Evolutionary conservation across 2,329 filamentous ascomycete species (phyloP), one percentile per base, ranked within the genome.

Genomic region (Colletotrichum simmondsii): DNA sequence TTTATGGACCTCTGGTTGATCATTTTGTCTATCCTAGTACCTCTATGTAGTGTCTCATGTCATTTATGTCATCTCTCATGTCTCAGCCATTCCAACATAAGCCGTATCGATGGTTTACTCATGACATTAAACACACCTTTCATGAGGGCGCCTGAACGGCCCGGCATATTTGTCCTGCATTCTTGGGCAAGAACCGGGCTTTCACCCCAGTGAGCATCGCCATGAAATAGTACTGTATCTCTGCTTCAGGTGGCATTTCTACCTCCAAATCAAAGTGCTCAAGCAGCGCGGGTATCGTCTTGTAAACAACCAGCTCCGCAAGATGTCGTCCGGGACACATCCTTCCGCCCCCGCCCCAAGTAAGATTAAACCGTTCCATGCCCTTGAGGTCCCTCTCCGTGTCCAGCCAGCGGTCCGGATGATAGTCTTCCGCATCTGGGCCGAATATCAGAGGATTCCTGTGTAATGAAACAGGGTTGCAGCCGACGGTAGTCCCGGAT

Each of bases 291-390:
- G 83, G 77, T 0, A 89, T 79, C 0, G 83, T 79, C 75, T 87
- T 88, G 63, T 79, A 80, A 0, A 90, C 79, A 2, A 89, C 78
- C 68, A 90, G 74, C 76, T 89, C 87, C 0, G 87, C 88, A 12
- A 90, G 78, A 54, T 87, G 82, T 4, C 85, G 78, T 0, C 88
- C 88, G 0, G 88, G 88, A 69, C 88, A 90, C 0, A 83, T 85
- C 42, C 87, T 82, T 3, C 84, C 81, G 3, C 88, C 87, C 2
- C 87, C 87, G 3, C 88, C 88, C 86, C 87, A 90, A 6, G 81
- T 86, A 7, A 90, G 79, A 71, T 84, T 89, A 61, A 80, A 82
- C 16, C 86, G 80, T 19, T 89, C 86, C 84, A 88, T 88, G 14
- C 71, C 75, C 30, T 82, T 81, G 6, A 77, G 66, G 5, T 72